phyloP scores from a whole-genome alignment of 2,329 filamentous ascomycete genomes.

The Pseudogymnoascus sp. region DNA sequence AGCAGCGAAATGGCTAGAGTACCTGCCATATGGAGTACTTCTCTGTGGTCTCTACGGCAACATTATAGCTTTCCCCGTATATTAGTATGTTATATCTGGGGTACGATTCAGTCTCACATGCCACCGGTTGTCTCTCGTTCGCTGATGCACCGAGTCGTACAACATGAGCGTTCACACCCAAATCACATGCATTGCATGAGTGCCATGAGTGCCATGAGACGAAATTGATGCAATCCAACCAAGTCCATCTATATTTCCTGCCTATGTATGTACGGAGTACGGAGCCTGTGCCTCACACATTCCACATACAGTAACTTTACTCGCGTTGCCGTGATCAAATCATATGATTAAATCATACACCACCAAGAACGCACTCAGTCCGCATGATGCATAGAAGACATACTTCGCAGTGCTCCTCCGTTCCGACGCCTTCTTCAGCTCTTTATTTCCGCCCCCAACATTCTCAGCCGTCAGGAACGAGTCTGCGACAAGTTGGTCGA shows the following conservation, averaged over 20 bases:
- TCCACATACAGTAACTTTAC: not conserved
- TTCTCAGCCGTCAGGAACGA: conserved; percentile 77
- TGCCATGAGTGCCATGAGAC: not conserved
- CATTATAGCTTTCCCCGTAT: not conserved
- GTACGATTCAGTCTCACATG: not conserved
- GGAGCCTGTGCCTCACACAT: not conserved
- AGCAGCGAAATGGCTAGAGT: not conserved
- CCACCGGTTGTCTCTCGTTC: not conserved
- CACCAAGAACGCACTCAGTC: conserved; percentile 66
- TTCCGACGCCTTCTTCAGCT: conserved; percentile 76
- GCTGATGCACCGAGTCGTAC: not conserved
- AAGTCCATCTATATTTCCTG: not conserved
- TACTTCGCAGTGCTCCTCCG: conserved; percentile 65
- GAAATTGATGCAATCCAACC: not conserved
- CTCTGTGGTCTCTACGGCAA: not conserved
- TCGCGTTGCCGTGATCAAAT: not conserved
- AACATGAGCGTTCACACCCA: not conserved
- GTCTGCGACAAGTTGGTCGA: conserved; percentile 81
- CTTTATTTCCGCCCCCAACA: conserved; percentile 79
- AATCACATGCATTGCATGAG: conserved; percentile 2
- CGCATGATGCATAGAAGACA: conserved; percentile 74
- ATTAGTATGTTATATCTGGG: not conserved
- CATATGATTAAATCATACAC: conserved; percentile 68
- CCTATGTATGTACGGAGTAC: not conserved
- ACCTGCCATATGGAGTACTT: not conserved